Conservation (phyloP, 495 filamentous ascomycete species). For the Trichocladium uniseriatum region DNA sequence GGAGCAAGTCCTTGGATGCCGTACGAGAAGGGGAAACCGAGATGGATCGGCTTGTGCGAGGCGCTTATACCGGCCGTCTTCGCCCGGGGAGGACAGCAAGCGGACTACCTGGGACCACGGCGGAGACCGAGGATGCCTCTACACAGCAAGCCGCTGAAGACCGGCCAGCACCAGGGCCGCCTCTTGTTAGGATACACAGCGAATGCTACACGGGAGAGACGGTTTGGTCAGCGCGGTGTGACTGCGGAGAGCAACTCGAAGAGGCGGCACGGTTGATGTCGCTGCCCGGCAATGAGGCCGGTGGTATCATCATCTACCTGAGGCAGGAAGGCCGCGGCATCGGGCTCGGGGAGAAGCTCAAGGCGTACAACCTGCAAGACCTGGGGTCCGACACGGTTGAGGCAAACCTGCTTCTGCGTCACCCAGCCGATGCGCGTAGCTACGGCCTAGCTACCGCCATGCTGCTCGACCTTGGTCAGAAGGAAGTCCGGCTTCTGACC, state of each 20-base stretch:
- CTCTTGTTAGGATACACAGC: slow-evolving; percentile 89
- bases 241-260: slow-evolving; percentile 96
- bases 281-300: slow-evolving; percentile 53
- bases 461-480: slow-evolving; percentile 70
- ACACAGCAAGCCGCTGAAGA: neutral
- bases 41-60: slow-evolving; percentile 89
- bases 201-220: slow-evolving; percentile 99
- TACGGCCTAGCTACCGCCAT: slow-evolving; percentile 95
- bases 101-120: slow-evolving; percentile 27
- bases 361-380: slow-evolving; percentile 97
- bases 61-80: slow-evolving; percentile 80
- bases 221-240: slow-evolving; percentile 93
- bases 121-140: neutral
- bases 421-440: slow-evolving; percentile 87
- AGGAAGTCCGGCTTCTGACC: slow-evolving; percentile 77
- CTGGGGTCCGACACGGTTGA: slow-evolving; percentile 92
- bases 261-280: slow-evolving; percentile 94
- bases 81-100: slow-evolving; percentile 76
- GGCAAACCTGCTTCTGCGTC: slow-evolving; percentile 81
- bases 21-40: slow-evolving; percentile 83
- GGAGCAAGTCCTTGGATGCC: slow-evolving; percentile 69
- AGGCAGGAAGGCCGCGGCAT: slow-evolving; percentile 95
- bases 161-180: slow-evolving; percentile 23
- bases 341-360: slow-evolving; percentile 87
- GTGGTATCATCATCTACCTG: slow-evolving; percentile 89